Evolutionary conservation across 768 basidiomycete genomes (phyloP).

Genomic region (Amanita molliuscula): DNA sequence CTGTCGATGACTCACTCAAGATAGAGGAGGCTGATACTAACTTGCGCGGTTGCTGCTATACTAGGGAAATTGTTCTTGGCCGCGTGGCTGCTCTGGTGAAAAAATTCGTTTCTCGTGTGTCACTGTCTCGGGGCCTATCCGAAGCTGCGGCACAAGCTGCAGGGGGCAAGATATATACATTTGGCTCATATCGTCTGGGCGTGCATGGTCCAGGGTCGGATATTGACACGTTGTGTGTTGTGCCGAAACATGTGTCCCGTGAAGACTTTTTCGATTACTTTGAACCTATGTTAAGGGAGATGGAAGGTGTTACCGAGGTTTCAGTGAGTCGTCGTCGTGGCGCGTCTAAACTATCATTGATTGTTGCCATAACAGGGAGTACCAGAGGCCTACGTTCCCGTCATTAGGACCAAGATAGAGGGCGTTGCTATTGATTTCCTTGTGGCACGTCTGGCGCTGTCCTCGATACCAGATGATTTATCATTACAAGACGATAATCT

Average conservation of each 20-base stretch:
- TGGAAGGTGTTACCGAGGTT: conserved; percentile 81
- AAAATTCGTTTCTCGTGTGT: conserved; percentile 82
- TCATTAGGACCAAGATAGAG: conserved; percentile 84
- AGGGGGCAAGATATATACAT: conserved; percentile 98
- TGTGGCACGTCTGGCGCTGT: conserved; percentile 81
- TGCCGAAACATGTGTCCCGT: conserved; percentile 90
- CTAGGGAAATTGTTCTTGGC: conserved; percentile 88
- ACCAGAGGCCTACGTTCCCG: conserved; percentile 93
- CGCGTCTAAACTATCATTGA: background rate
- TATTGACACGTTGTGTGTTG: conserved; percentile 98
- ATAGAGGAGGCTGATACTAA: background rate
- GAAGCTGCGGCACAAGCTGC: conserved; percentile 82
- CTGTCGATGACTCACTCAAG: background rate
- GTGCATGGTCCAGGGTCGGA: conserved; percentile 94
- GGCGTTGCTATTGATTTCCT: conserved; percentile 92
- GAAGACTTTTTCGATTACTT: conserved; percentile 95
- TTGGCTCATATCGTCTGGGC: conserved; percentile 95
- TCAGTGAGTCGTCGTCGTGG: conserved; percentile 50
- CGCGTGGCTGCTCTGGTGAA: conserved; percentile 84
- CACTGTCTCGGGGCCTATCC: conserved; percentile 71
- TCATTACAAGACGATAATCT: conserved; percentile 87
- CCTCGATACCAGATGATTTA: conserved; percentile 87
- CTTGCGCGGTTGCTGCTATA: background rate
- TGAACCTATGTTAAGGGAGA: conserved; percentile 75
- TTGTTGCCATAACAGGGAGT: conserved; percentile 54